Base-by-base conservation (phyloP, 2,329 filamentous ascomycete species). In the Aspergillus calidoustus region DNA sequence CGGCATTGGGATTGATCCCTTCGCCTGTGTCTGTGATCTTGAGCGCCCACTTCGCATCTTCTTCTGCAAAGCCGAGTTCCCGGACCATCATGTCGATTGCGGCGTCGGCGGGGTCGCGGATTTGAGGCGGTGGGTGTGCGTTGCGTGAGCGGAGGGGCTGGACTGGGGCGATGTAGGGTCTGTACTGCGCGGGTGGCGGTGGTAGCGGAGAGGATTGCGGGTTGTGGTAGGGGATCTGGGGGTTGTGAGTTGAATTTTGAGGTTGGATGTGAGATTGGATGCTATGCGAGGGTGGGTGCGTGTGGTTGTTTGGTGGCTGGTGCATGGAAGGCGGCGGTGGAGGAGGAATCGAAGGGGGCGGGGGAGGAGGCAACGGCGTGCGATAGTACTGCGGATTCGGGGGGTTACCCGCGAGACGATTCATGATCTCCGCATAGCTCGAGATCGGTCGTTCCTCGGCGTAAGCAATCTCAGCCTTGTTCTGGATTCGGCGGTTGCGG, bases 21-120 rank as follows among this genome's bases (percentile, higher is more conserved):
- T 87, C 84, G 0, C 86, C 87, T 15, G 81, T 81, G 70, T 89
- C 87, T 5, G 86, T 89, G 66, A 83, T 80, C 46, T 82, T 81
- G 19, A 89, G 74, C 19, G 87, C 87, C 68, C 83, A 81, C 61
- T 83, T 82, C 7, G 86, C 86, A 64, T 86, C 80, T 19, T 81
- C 79, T 17, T 81, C 76, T 7, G 79, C 79, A 65, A 89, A 89
- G 0, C 87, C 87, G 72, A 89, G 84, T 41, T 86, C 82, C 5
- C 74, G 66, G 11, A 87, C 84, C 59, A 89, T 83, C 47, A 81
- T 77, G 51, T 79, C 76, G 19, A 89, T 82, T 0, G 87, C 87
- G 50, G 80, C 78, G 52, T 87, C 86, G 15, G 83, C 83, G 0
- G 85, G 84, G 55, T 86, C 83, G 43, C 82, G 65, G 71, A 83